phyloP scores from a whole-genome alignment of 2,329 filamentous ascomycete species.

The Zymoseptoria crescenta region DNA sequence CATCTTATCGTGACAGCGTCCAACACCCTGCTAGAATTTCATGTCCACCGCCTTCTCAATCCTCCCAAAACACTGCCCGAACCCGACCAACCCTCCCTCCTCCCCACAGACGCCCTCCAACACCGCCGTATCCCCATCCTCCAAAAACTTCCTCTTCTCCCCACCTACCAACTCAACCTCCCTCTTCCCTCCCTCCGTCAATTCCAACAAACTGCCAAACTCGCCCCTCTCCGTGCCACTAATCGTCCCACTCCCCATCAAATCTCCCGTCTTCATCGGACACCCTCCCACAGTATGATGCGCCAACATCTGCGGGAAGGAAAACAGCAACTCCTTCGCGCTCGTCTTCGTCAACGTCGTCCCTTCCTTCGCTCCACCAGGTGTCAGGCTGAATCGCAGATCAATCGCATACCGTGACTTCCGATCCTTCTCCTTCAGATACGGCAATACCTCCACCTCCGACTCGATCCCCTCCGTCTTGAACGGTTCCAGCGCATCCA shows the following conservation, averaged over 20 bases:
- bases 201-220: constrained; percentile 64
- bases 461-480: constrained; percentile 47
- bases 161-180: constrained; percentile 54
- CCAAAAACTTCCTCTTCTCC: constrained; percentile 61
- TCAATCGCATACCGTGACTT: constrained; percentile 61
- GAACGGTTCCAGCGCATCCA: constrained; percentile 71
- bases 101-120: constrained; percentile 56
- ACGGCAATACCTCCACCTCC: constrained; percentile 49
- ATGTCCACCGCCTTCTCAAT: constrained; percentile 42
- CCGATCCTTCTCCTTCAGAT: constrained; percentile 54
- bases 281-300: constrained; percentile 73
- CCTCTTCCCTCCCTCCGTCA: constrained; percentile 61
- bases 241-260: constrained; percentile 74
- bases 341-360: constrained; percentile 49
- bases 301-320: constrained; percentile 74
- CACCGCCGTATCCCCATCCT: constrained; percentile 64
- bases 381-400: constrained; percentile 55
- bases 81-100: constrained; percentile 62
- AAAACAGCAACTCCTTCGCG: constrained; percentile 65
- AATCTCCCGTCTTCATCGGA: constrained; percentile 63
- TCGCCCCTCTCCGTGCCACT: constrained; percentile 52
- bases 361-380: constrained; percentile 38
- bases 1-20: neutral
- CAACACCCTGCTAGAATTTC: constrained; percentile 1
- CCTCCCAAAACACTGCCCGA: constrained; percentile 62